These are phyloP conservation scores for Rhizoclosmatium sp. DNA, from an alignment of 192 early-diverging fungal genomes.

Conservation along the genomic window DNA sequence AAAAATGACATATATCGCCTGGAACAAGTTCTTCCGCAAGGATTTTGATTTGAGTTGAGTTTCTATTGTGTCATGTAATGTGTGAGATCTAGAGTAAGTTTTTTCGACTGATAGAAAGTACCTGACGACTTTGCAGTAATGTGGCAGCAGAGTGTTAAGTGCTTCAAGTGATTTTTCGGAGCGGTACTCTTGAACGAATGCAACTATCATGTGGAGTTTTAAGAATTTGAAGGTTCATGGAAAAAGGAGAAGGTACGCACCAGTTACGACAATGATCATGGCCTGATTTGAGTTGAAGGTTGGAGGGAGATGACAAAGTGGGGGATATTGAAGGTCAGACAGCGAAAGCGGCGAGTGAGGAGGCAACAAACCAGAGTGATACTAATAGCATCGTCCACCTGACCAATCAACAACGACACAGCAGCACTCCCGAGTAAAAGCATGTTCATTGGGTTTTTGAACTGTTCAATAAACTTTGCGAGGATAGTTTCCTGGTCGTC, in stretches of 20 bases:
- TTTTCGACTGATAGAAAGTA: conserved; percentile 33
- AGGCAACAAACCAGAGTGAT: conserved; percentile 72
- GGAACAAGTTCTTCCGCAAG: conserved; percentile 88
- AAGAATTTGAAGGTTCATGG: background rate
- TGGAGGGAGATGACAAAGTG: background rate
- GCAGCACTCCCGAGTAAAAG: conserved; percentile 76
- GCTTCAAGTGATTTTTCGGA: conserved; percentile 87
- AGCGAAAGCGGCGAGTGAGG: background rate
- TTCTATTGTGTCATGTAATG: conserved; percentile 49
- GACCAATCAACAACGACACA: conserved; percentile 77
- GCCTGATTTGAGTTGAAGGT: conserved; percentile 49
- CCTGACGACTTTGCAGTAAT: conserved; percentile 82
- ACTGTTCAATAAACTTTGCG: conserved; percentile 83
- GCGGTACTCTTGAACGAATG: conserved; percentile 88
- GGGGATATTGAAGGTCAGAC: background rate
- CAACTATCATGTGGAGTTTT: conserved; percentile 59
- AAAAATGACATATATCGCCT: conserved; percentile 88
- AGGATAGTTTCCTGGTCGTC: conserved; percentile 72
- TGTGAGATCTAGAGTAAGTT: background rate
- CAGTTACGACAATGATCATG: conserved; percentile 78
- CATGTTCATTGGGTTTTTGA: conserved; percentile 86
- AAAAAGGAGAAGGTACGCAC: conserved; percentile 41
- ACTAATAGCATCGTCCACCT: conserved; percentile 83
- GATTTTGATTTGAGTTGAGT: conserved; percentile 62
- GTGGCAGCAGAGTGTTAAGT: conserved; percentile 85